Percentiles rank a stretch among this genome's conserved stretches.
These are phyloP conservation scores for Fagopyrum homotropicum DNA, from an alignment of 148 eudicot species.

Conservation along the genomic window DNA sequence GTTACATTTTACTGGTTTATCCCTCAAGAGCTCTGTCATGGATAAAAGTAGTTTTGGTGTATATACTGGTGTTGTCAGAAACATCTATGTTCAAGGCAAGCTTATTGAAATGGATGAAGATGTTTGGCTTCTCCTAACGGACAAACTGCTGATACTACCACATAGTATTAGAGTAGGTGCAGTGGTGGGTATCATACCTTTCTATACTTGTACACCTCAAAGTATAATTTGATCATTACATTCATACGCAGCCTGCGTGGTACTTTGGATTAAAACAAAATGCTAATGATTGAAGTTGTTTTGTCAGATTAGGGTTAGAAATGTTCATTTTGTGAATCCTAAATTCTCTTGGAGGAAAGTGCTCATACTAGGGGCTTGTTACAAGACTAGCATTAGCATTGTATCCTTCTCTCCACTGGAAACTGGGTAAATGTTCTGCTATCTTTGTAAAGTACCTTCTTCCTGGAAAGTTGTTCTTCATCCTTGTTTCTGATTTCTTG, in stretches of 20 bases:
- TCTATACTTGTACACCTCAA: neutral
- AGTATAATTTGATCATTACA: neutral
- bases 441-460: neutral
- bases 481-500: neutral
- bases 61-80: constrained; percentile 68
- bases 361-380: constrained; percentile 80
- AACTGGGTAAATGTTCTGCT: constrained; percentile 41
- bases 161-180: constrained; percentile 77
- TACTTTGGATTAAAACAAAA: neutral
- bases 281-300: constrained; percentile 1
- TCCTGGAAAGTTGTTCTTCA: neutral
- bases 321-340: constrained; percentile 73
- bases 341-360: constrained; percentile 63
- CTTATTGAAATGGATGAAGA: constrained; percentile 74
- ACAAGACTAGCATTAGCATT: constrained; percentile 52
- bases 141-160: constrained; percentile 39
- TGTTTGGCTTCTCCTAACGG: constrained; percentile 65
- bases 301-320: constrained; percentile 49
- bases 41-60: constrained; percentile 49
- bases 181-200: constrained; percentile 44
- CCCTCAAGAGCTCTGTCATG: constrained; percentile 13
- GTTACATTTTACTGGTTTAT: constrained; percentile 9
- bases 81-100: constrained; percentile 64
- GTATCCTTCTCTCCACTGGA: constrained; percentile 71
- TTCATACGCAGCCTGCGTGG: neutral